Percentiles rank a stretch among this genome's conserved stretches.
These are phyloP conservation scores for Puya raimondii DNA, from an alignment of 176 grass and related monocot species.

Conservation along the genomic window DNA sequence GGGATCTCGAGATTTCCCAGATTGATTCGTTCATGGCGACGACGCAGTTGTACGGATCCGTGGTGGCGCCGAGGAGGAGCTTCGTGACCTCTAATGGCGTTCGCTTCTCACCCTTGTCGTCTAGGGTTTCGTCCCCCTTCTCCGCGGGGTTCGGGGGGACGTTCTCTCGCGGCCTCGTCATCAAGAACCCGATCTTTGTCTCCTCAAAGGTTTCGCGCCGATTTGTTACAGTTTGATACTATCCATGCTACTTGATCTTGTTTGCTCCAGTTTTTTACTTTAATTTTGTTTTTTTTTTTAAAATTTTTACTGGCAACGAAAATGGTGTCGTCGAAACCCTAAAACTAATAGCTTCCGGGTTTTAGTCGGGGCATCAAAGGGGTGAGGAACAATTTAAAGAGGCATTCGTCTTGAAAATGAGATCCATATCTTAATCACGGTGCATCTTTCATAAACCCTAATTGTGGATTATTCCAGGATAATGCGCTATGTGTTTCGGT, in stretches of 20 bases:
- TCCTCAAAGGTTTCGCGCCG: constrained; percentile 25
- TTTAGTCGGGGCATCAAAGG: too few relatives aligned
- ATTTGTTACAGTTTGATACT: constrained; percentile 5
- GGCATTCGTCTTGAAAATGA: too few relatives aligned
- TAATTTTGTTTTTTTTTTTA: neutral
- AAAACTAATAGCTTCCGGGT: too few relatives aligned
- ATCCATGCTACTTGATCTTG: neutral
- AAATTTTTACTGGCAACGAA: too few relatives aligned
- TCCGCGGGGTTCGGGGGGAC: neutral
- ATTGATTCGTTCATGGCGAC: constrained; percentile 20
- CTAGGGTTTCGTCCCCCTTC: constrained; percentile 5
- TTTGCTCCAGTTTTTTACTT: neutral
- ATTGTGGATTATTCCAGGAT: too few relatives aligned
- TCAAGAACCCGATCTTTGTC: neutral
- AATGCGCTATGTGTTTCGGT: too few relatives aligned
- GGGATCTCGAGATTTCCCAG: neutral
- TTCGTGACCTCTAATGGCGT: neutral
- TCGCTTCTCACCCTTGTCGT: constrained; percentile 16
- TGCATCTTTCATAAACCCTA: too few relatives aligned
- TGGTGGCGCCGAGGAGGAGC: constrained; percentile 18
- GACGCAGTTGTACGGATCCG: constrained; percentile 43
- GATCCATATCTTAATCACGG: too few relatives aligned
- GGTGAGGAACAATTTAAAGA: too few relatives aligned
- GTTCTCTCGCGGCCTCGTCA: too few relatives aligned
- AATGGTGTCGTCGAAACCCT: too few relatives aligned